Percentiles rank a stretch among this genome's conserved stretches.
Evolutionary conservation across 2,329 filamentous ascomycete genomes (phyloP).

Genomic region (Colletotrichum liaoningense): DNA sequence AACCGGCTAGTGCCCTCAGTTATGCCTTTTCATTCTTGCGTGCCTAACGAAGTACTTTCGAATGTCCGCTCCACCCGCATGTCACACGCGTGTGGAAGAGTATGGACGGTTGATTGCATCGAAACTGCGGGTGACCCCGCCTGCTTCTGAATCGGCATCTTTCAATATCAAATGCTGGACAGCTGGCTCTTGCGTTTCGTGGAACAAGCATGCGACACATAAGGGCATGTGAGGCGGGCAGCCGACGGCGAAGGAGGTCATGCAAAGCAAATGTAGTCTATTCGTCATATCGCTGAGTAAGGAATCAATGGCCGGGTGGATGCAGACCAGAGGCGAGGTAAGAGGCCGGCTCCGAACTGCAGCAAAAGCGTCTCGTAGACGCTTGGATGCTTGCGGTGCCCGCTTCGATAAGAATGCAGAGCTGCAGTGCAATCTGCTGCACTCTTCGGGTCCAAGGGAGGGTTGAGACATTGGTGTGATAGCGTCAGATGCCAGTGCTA

Average conservation of each 20-base stretch:
- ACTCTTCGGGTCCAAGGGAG: conserved; percentile 22
- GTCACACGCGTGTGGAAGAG: conserved; percentile 7
- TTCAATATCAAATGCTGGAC: not conserved
- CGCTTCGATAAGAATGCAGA: conserved; percentile 3
- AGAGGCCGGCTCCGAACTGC: conserved; percentile 8
- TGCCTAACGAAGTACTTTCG: not conserved
- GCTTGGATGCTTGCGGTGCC: conserved; percentile 13
- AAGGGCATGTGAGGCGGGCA: conserved; percentile 18
- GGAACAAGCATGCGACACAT: conserved; percentile 15
- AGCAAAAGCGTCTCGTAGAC: conserved; percentile 23
- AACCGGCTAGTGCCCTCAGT: not conserved
- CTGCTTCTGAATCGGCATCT: not conserved
- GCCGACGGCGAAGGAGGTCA: conserved; percentile 1
- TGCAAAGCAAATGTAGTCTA: not conserved
- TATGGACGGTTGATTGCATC: conserved; percentile 14
- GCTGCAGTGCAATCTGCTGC: conserved; percentile 16
- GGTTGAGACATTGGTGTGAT: conserved; percentile 31
- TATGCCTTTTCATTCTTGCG: not conserved
- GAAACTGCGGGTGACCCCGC: conserved; percentile 19
- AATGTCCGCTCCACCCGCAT: not conserved
- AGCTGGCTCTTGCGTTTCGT: not conserved
- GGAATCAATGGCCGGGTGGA: not conserved
- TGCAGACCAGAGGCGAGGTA: not conserved
- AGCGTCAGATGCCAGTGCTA: conserved; percentile 29
- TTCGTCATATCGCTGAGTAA: not conserved